A percentile compares a stretch with the other conserved stretches of the same genome.
phyloP scores from a whole-genome alignment of 2,329 filamentous ascomycete species.

The Xylaria multiplex region DNA sequence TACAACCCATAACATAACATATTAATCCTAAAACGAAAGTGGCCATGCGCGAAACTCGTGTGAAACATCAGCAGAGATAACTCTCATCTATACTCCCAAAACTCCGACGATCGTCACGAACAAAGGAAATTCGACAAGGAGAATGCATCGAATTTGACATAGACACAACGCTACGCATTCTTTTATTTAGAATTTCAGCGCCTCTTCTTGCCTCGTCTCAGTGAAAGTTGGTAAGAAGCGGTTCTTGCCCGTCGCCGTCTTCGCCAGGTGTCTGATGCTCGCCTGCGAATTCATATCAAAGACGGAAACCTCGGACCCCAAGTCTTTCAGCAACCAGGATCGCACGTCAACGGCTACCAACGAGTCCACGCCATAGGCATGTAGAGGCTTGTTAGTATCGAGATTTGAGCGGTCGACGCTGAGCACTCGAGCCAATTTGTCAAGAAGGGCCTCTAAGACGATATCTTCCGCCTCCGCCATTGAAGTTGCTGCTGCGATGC shows the following conservation, averaged over 20 bases:
- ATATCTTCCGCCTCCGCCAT: slow-evolving; percentile 39
- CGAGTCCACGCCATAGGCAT: slow-evolving; percentile 45
- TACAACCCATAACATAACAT: too few relatives aligned
- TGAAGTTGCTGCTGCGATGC: slow-evolving; percentile 40
- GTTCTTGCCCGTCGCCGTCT: slow-evolving; percentile 41
- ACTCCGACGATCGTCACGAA: neutral
- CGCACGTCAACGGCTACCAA: slow-evolving; percentile 44
- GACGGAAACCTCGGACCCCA: slow-evolving; percentile 43
- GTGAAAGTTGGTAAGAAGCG: slow-evolving; percentile 35
- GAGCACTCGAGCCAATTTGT: slow-evolving; percentile 42
- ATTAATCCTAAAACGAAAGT: neutral
- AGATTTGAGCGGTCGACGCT: slow-evolving; percentile 41
- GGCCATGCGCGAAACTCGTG: neutral
- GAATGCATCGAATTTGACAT: neutral
- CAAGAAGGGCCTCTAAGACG: slow-evolving; percentile 43
- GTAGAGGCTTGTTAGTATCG: slow-evolving; percentile 38
- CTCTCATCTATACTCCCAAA: neutral
- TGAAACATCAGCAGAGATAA: neutral
- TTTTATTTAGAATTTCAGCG: slow-evolving; percentile 11
- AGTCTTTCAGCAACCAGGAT: slow-evolving; percentile 42
- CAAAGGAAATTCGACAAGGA: neutral
- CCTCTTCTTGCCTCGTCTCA: slow-evolving; percentile 2
- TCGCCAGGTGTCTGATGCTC: slow-evolving; percentile 43
- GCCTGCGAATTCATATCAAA: slow-evolving; percentile 44
- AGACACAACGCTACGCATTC: too few relatives aligned